Evolutionary conservation across 768 basidiomycete species (phyloP).

Genomic region (Atractiella rhizophila): DNA sequence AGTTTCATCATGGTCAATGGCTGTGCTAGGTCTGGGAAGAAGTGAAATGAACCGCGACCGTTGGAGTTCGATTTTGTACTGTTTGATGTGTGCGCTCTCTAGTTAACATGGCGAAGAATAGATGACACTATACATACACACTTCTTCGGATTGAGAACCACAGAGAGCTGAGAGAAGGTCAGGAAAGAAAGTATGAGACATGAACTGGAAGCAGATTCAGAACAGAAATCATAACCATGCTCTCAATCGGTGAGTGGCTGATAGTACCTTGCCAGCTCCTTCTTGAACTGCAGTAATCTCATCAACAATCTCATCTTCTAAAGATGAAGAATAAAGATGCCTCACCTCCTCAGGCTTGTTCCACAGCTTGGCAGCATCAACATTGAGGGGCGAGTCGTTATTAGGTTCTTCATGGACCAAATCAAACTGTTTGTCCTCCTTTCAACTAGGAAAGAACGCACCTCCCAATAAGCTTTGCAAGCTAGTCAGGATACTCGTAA

Average conservation of each 20-base stretch:
- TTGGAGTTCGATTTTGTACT: too few species aligned
- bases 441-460: constrained; percentile 20
- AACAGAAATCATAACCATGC: too few species aligned
- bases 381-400: constrained; percentile 69
- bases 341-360: constrained; percentile 35
- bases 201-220: too few species aligned
- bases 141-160: too few species aligned
- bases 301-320: neutral
- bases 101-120: too few species aligned
- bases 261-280: constrained; percentile 14
- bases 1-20: too few species aligned
- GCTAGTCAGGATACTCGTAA: constrained; percentile 66
- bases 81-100: too few species aligned
- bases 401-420: constrained; percentile 43
- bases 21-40: too few species aligned
- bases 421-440: neutral
- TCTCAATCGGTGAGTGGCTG: constrained; percentile 11
- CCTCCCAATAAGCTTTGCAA: constrained; percentile 70
- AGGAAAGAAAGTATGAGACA: too few species aligned
- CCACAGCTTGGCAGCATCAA: constrained; percentile 66
- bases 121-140: too few species aligned
- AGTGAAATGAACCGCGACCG: too few species aligned
- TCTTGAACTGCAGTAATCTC: constrained; percentile 11
- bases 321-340: neutral
- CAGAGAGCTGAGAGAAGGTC: too few species aligned